Base-by-base conservation (phyloP, 208 protist species). In the Leishmania martiniquensis region DNA sequence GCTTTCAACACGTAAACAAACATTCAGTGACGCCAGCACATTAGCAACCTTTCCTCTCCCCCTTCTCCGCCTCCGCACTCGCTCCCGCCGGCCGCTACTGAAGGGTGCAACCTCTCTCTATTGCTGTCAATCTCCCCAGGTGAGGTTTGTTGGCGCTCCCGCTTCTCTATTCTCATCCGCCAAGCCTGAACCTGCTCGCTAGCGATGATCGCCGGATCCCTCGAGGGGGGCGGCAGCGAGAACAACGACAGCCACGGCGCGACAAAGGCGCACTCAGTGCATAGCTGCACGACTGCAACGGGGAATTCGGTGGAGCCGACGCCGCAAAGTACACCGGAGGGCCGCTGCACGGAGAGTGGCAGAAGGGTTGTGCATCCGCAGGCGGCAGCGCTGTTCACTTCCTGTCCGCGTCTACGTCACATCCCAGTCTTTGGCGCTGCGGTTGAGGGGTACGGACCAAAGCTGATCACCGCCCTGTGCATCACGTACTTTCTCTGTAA, bases 401-500 rank as follows among this genome's bases (percentile, higher is more conserved):
- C 20, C 9, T 67, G 72, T 17, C 86, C 86, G 29, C 83, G 78
- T n/a, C 45, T 82, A 39, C 82, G 76, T 57, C 59, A 45, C 49
- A 78, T 85, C 29, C 80, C 86, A 45, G 71, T 84, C 20, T 68
- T 80, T 13, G 87, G 85, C 42, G 22, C 44, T 63, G 78, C 83
- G 25, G 66, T 84, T 29, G 81, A 80, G 63, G 85, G 74, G 60
- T 89, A 82, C 63, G 85, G 80, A 1, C 88, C 82, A 22, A 81
- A 77, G 32, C 78, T 83, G 62, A 75, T 86, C 47, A 39, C 80
- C 57, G 59, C 85, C 17, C 32, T 90, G 37, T 76, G 67, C 52
- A 44, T 83, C 32, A 72, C 57, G 42, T 81, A 87, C 70, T 83
- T 90, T 51, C 60, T 89, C 37, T 75, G 45, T 73, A 89, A 89